Conservation (phyloP, 2,329 filamentous ascomycete genomes). For the Orbilia blumenaviensis region DNA sequence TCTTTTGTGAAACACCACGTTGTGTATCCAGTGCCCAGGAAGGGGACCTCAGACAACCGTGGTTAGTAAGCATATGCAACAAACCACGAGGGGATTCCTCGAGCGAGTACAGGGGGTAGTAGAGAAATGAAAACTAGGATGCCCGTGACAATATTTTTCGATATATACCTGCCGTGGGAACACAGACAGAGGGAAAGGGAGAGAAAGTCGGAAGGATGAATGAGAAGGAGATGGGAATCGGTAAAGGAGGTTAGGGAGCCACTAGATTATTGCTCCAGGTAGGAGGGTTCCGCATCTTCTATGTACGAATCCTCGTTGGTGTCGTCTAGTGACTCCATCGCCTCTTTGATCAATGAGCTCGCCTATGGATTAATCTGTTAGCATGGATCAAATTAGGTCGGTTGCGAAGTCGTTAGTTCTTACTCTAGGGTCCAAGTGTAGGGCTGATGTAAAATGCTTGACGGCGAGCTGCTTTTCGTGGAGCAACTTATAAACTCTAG, state of each 20-base stretch:
- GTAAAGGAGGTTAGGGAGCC: not conserved
- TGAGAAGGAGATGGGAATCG: not conserved
- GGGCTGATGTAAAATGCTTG: constrained; percentile 89
- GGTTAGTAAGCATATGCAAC: not conserved
- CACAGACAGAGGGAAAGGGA: not conserved
- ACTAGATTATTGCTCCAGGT: constrained; percentile 44
- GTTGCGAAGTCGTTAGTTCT: constrained; percentile 57
- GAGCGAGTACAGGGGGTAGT: not conserved
- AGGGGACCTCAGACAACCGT: not conserved
- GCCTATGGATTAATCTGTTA: constrained; percentile 67
- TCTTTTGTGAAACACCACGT: not conserved
- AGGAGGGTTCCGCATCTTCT: constrained; percentile 49
- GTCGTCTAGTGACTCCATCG: constrained; percentile 89
- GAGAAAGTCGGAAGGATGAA: not conserved
- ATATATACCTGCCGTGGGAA: not conserved
- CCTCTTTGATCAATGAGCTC: constrained; percentile 92
- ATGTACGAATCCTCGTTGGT: constrained; percentile 70
- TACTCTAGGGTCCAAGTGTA: constrained; percentile 97
- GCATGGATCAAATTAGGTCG: not conserved
- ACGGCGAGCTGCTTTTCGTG: constrained; percentile 82
- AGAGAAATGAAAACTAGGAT: not conserved
- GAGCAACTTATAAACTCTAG: constrained; percentile 78
- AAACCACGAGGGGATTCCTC: not conserved
- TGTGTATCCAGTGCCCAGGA: not conserved
- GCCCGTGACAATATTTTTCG: constrained; percentile 14